Percentiles rank a stretch among this genome's conserved stretches.
Conservation (phyloP, 2,329 filamentous ascomycete species). For the Epichloe brachyelytri region DNA sequence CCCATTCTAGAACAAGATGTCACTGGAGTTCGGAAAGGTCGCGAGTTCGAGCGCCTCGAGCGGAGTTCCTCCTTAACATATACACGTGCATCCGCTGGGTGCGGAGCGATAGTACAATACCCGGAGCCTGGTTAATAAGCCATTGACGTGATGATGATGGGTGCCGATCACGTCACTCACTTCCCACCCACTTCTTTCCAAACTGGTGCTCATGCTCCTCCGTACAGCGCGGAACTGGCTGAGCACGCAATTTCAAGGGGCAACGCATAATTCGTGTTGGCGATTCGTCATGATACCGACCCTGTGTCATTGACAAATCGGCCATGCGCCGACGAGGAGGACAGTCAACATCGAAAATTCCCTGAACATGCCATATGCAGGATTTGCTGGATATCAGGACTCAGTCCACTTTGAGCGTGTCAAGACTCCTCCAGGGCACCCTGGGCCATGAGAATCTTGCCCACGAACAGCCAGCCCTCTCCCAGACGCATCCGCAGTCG, state of each 20-base stretch:
- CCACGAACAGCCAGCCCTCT: too few species aligned
- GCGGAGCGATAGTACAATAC: not conserved
- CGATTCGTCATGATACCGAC: not conserved
- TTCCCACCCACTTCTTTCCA: not conserved
- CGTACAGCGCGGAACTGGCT: not conserved
- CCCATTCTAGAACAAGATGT: not conserved
- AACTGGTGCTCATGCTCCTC: not conserved
- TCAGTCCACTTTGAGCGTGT: too few species aligned
- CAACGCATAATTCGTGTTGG: slow-evolving; percentile 1
- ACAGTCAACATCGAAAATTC: too few species aligned
- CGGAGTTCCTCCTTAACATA: not conserved
- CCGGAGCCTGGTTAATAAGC: not conserved
- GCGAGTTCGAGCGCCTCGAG: not conserved
- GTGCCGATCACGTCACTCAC: slow-evolving; percentile 10
- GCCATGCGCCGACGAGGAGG: too few species aligned
- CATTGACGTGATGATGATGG: slow-evolving; percentile 9
- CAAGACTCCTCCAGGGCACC: too few species aligned
- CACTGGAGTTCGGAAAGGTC: not conserved
- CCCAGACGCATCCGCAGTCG: too few species aligned
- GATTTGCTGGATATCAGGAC: too few species aligned
- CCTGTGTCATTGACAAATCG: not conserved
- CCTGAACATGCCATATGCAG: too few species aligned
- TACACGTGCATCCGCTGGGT: fast-evolving
- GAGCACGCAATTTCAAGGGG: slow-evolving; percentile 5
- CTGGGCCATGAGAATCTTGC: too few species aligned